Base-by-base conservation (phyloP, 306 rosid species). In the Prunus mira region DNA sequence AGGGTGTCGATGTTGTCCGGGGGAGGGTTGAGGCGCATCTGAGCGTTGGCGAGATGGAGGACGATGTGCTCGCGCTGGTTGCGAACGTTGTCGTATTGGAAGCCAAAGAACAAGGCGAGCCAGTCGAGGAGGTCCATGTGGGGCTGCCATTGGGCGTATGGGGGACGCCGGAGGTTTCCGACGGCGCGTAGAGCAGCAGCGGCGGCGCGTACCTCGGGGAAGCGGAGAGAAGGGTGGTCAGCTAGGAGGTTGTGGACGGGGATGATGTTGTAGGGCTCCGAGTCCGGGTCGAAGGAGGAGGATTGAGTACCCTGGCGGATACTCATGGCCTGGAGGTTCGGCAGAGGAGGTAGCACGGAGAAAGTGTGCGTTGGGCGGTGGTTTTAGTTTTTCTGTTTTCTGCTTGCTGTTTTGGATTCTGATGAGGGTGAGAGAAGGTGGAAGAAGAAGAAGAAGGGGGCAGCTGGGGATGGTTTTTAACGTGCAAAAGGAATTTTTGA, bases 31-130 rank as follows among this genome's bases (percentile, higher is more conserved):
- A 92, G 89, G 10, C 98, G 95, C 98, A 95, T 92, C 95, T 95
- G 97, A 27, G 96, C 96, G 80, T 95, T 95, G 19, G 96, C 97
- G 4, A 95, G 89, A 85, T 95, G 98, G 71, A 95, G 98, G 1
- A 92, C 94, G 0, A 95, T 73, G 72, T 95, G 98, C 85, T 95
- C 98, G n/a, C 98, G 84, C 85, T 95, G 98, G 86, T 95, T 95
- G 12, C 96, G 91, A 10, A 92, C 98, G 86, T 88, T 95, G 75
- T 92, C 96, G 50, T 24, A 81, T 30, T 95, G 98, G 75, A 95
- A 95, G 0, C 97, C 92, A 56, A 95, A 95, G 83, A 92, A 90
- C 34, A 92, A 86, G 9, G 93, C 89, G 0, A 95, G 91, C 98
- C 98, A 95, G 75, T 95, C 97, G 1, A 95, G 92, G 74, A 95